A percentile compares a stretch with the other conserved stretches of the same genome.
Conservation (phyloP, 495 filamentous ascomycete species). For the Neurospora sp. region DNA sequence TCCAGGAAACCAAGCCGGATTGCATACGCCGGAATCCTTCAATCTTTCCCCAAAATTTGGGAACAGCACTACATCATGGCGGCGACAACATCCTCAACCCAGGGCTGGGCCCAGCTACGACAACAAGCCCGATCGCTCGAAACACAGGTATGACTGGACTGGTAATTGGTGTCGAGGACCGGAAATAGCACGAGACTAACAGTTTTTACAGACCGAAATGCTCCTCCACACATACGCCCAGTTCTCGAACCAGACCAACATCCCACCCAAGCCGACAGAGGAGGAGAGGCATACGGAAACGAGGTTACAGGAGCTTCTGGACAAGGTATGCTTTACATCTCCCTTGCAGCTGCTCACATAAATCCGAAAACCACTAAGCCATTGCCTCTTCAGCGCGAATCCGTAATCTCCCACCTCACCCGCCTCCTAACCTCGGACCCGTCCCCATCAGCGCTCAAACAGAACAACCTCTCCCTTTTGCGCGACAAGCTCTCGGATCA, state of each 20-base stretch:
- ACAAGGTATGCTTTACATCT: conserved; percentile 43
- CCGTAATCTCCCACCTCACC: conserved; percentile 68
- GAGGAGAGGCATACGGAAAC: conserved; percentile 73
- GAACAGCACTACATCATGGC: conserved; percentile 43
- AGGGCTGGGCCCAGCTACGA: conserved; percentile 90
- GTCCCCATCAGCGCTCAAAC: conserved; percentile 83
- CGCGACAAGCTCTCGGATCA: conserved; percentile 84
- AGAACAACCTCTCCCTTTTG: conserved; percentile 86
- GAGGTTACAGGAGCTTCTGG: conserved; percentile 75
- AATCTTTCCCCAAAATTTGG: background rate
- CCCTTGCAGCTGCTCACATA: background rate
- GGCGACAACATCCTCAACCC: conserved; percentile 51
- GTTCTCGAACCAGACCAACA: conserved; percentile 71
- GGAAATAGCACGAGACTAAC: conserved; percentile 1
- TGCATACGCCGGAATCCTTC: background rate
- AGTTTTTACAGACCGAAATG: conserved; percentile 60
- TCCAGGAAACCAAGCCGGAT: background rate
- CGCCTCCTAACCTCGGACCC: conserved; percentile 92
- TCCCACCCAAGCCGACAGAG: conserved; percentile 71
- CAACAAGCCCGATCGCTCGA: conserved; percentile 87
- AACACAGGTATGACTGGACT: conserved; percentile 57
- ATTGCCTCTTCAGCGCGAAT: conserved; percentile 53
- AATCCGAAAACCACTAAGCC: background rate
- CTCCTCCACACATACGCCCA: conserved; percentile 94
- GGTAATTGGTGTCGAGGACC: background rate